Evolutionary conservation across 805 yeast species (phyloP), one percentile per base, ranked within the genome.

Genomic region (Suhomyces prunicola): DNA sequence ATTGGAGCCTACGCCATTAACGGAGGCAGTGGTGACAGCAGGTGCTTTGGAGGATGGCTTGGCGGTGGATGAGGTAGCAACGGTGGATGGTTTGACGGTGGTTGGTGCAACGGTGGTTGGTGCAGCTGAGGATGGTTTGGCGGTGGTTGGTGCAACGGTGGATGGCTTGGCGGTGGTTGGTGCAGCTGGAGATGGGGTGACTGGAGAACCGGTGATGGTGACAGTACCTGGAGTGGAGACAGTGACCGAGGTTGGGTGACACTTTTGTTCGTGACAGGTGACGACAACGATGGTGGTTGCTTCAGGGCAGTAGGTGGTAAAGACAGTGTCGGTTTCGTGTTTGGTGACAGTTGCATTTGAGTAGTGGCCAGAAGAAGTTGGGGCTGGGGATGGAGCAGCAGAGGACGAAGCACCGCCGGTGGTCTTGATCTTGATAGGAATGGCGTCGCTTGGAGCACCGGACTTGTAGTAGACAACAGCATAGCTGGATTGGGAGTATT

Each of bases 251-350:
- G 60, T 54, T 42, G 67, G 65, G 17, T 56, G 58, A 61, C 74
- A 71, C 46, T 56, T 52, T 50, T 64, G 51, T 46, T 64, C 59
- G 23, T 50, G 47, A 58, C 74, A 69, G 44, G 67, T 67, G 53
- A 72, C 72, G 51, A 72, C 53, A 50, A 71, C 67, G 46, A 72
- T 47, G 36, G 67, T 64, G 44, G 77, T 72, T 39, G 68, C 51
- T 44, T 57, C 57, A 54, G 77, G 76, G 58, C 76, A 72, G 69
- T 64, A 70, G 54, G 76, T 72, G 59, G 66, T 60, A 65, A 59
- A 71, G 54, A 62, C 73, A 53, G 76, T 72, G 54, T 65, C 66
- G 26, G 73, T 70, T 27, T 59, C 53, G 48, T 60, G 62, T 35
- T 65, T 60, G 61, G 75, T 71, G 57, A 69, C 61, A 26, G 46